Conservation (phyloP, 768 basidiomycete genomes). For the Lentinula aciculospora region DNA sequence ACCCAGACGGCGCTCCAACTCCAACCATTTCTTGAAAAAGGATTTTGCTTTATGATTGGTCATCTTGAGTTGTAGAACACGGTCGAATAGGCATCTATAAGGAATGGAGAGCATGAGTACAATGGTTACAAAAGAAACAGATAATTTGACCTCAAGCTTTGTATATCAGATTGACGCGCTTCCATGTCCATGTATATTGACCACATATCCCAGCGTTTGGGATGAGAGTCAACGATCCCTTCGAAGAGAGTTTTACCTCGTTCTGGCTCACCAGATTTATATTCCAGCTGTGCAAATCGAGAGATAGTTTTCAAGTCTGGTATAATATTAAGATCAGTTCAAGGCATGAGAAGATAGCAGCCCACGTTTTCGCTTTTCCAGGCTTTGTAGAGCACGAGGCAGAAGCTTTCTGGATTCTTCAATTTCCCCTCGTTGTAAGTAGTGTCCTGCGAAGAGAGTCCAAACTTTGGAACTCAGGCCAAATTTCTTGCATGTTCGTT, state of each 20-base stretch:
- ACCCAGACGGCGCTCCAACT: slow-evolving; percentile 79
- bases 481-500: slow-evolving; percentile 90
- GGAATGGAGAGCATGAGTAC: slow-evolving; percentile 1
- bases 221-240: slow-evolving; percentile 92
- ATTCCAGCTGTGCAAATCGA: slow-evolving; percentile 92
- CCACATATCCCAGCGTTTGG: slow-evolving; percentile 95
- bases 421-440: slow-evolving; percentile 63
- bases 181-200: slow-evolving; percentile 97
- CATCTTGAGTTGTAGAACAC: slow-evolving; percentile 79
- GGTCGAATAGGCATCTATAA: slow-evolving; percentile 73
- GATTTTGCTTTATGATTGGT: slow-evolving; percentile 93
- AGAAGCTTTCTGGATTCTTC: slow-evolving; percentile 84
- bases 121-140: not conserved
- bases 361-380: slow-evolving; percentile 93
- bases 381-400: slow-evolving; percentile 81
- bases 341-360: slow-evolving; percentile 11
- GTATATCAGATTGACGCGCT: slow-evolving; percentile 71
- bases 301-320: slow-evolving; percentile 95
- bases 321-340: no score
- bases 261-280: slow-evolving; percentile 90
- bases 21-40: slow-evolving; percentile 98
- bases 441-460: slow-evolving; percentile 83
- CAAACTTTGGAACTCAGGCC: slow-evolving; percentile 90
- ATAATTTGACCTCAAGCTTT: slow-evolving; percentile 59
- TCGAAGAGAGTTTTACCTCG: slow-evolving; percentile 95